A percentile compares a stretch with the other conserved stretches of the same genome.
These are phyloP conservation scores for Debaryomycetaceae sp. DNA, from an alignment of 1,139 yeast genomes.

Conservation along the genomic window DNA sequence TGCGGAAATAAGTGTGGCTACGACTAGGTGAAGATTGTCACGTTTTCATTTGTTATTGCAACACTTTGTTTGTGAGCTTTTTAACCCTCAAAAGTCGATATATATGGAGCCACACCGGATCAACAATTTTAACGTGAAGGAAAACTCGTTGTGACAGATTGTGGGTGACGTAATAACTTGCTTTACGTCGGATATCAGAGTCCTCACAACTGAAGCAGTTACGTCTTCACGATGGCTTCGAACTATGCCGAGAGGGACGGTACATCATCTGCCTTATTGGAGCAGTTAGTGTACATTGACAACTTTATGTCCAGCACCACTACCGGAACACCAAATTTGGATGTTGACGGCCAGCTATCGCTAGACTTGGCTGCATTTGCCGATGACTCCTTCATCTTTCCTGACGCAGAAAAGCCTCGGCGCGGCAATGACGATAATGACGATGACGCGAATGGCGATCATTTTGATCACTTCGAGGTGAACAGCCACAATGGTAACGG, in stretches of 20 bases:
- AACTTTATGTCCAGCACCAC: constrained; percentile 48
- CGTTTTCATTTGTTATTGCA: too few relatives aligned
- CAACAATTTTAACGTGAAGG: too few relatives aligned
- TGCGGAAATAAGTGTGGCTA: too few relatives aligned
- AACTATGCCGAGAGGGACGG: constrained; percentile 17
- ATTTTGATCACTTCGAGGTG: not conserved
- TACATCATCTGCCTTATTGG: constrained; percentile 65
- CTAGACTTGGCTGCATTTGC: constrained; percentile 78
- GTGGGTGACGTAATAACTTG: too few relatives aligned
- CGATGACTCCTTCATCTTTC: constrained; percentile 70
- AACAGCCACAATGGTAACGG: constrained; percentile 6
- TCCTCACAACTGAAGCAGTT: constrained; percentile 13
- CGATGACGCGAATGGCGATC: constrained; percentile 10
- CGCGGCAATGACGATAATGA: constrained; percentile 16
- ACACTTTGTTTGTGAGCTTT: too few relatives aligned
- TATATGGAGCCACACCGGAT: too few relatives aligned
- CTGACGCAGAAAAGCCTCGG: constrained; percentile 69
- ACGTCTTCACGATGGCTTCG: constrained; percentile 9
- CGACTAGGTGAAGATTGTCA: too few relatives aligned
- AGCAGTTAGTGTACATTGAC: constrained; percentile 73
- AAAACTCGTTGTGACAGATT: too few relatives aligned
- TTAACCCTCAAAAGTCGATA: too few relatives aligned
- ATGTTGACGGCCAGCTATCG: constrained; percentile 63
- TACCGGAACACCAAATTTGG: constrained; percentile 35
- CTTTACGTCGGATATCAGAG: too few relatives aligned